Conservation (phyloP, 2,329 filamentous ascomycete species). For the Tothia fuscella region DNA sequence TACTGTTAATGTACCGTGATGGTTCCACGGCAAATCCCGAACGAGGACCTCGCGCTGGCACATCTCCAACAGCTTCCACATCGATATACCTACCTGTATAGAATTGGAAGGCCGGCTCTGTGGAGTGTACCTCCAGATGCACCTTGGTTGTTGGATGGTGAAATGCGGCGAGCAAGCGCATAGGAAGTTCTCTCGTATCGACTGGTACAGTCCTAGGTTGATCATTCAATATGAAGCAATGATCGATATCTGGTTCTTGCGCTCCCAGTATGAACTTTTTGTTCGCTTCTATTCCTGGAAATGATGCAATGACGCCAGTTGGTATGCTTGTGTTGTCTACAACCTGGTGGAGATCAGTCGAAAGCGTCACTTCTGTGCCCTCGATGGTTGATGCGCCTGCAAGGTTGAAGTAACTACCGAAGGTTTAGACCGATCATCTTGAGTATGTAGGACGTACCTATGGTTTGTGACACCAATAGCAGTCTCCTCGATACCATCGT, state of each 20-base stretch:
- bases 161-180: conserved; percentile 58
- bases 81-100: conserved; percentile 83
- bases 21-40: conserved; percentile 89
- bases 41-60: conserved; percentile 53
- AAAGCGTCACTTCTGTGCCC: conserved; percentile 48
- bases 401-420: conserved; percentile 57
- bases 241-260: conserved; percentile 65
- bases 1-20: conserved; percentile 78
- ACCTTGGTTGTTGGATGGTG: conserved; percentile 62
- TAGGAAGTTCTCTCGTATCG: conserved; percentile 42
- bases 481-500: conserved; percentile 71
- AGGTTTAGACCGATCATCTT: conserved; percentile 7
- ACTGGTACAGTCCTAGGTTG: conserved; percentile 41
- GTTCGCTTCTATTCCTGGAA: conserved; percentile 52
- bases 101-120: conserved; percentile 93
- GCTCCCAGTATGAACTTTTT: conserved; percentile 61
- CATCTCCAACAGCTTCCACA: conserved; percentile 49
- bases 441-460: conserved; percentile 43
- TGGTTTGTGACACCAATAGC: conserved; percentile 92
- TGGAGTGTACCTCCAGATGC: conserved; percentile 78
- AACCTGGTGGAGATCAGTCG: conserved; percentile 56
- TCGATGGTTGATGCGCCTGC: conserved; percentile 46
- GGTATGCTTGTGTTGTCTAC: conserved; percentile 66
- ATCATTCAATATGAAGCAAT: conserved; percentile 73
- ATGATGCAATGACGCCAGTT: conserved; percentile 51